Conservation (phyloP, 176 grass and related monocot genomes). For the Oryza longistaminata region DNA sequence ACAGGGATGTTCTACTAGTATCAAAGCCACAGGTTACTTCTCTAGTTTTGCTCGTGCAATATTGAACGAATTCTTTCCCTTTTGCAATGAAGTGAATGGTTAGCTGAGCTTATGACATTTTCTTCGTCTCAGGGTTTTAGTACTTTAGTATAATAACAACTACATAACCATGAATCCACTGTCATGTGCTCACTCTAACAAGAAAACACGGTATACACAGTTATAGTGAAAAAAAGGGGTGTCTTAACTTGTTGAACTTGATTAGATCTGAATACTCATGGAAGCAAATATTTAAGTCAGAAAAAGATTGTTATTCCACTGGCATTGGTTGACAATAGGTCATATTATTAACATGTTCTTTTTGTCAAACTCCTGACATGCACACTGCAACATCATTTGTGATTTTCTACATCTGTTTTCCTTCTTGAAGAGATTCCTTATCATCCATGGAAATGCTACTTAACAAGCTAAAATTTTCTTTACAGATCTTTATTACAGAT, state of each 20-base stretch:
- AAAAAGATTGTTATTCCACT: too few species aligned
- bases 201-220: too few species aligned
- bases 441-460: neutral
- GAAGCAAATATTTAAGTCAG: too few species aligned
- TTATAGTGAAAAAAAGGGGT: too few species aligned
- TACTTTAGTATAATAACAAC: neutral
- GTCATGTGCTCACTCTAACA: neutral
- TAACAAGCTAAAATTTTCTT: conserved; percentile 12
- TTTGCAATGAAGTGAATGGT: neutral
- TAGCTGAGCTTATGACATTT: neutral
- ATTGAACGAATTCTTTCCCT: neutral
- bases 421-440: neutral
- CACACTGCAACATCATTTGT: conserved; percentile 2
- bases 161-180: neutral
- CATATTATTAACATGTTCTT: neutral
- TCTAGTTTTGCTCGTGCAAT: conserved; percentile 5
- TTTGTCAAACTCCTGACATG: neutral
- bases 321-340: too few species aligned
- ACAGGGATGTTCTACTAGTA: conserved; percentile 83
- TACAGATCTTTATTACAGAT: conserved; percentile 93
- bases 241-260: too few species aligned
- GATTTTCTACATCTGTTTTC: neutral
- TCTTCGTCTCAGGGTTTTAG: neutral
- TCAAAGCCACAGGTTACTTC: conserved; percentile 88
- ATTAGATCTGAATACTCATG: too few species aligned